Evolutionary conservation across 2,329 filamentous ascomycete genomes (phyloP), one percentile per base, ranked within the genome.

Genomic region (Chrysoporthe austroafricana): DNA sequence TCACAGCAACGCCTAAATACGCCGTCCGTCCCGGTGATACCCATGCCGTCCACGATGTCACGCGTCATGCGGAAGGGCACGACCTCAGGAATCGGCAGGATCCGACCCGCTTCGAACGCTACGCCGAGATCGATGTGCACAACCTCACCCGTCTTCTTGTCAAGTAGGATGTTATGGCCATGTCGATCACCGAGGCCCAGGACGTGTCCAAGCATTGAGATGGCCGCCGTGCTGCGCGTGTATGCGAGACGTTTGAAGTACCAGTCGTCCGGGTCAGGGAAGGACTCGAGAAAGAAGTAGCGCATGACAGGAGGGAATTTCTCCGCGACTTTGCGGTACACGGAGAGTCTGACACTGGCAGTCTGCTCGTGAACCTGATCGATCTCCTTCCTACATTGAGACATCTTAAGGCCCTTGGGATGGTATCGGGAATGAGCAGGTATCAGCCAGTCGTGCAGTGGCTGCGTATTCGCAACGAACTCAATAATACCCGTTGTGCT

Each of bases 1-100:
- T 99, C 96, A 78, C 96, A 99, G 79, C 95, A 98, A n/a, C 96
- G 89, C 8, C 96, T 88, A 82, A 98, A 99, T 0, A 98, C 94
- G 3, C 96, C 96, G 78, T 99, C 96, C 0, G 94, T 97, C 74
- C 92, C 93, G 2, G 93, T 96, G 72, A 97, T 91, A 39, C 96
- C 96, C 92, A 99, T 97, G 36, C 93, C 96, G 76, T 99, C 96
- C 5, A 98, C 92, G 64, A 99, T 90, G 74, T 99, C 96, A 64
- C 96, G 87, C 11, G 96, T 98, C 64, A 99, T 82, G 0, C 96
- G 89, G 83, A 99, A 99, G 0, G 96, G 96, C 0, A 99, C 96
- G 2, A 97, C 88, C 80, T 99, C 96, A 0, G 96, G 96, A 0
- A 99, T 91, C 0, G 95, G 95, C 0, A 99, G 82, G n/a, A 99